Evolutionary conservation across 495 filamentous ascomycete genomes (phyloP).

Genomic region (Neurospora sublineolata): DNA sequence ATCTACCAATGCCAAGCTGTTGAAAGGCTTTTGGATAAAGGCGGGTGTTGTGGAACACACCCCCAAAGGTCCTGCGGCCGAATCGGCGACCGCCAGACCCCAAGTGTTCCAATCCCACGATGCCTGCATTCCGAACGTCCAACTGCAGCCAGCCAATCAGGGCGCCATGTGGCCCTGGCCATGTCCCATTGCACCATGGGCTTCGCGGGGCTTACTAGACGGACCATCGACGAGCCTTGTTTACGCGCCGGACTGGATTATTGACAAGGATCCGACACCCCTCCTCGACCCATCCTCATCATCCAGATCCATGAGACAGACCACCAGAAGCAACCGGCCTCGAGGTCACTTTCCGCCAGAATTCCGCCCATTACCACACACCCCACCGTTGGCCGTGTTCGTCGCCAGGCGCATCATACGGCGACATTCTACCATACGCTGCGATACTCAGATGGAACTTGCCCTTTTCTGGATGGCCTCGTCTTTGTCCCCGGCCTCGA

Average conservation of each 20-base stretch:
- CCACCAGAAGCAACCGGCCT: slow-evolving; percentile 9
- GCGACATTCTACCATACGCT: not conserved
- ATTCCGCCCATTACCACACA: slow-evolving; percentile 27
- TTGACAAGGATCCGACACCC: slow-evolving; percentile 26
- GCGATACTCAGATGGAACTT: slow-evolving; percentile 12
- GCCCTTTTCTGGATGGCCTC: slow-evolving; percentile 9
- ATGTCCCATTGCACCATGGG: slow-evolving; percentile 33
- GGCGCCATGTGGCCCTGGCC: slow-evolving; percentile 20
- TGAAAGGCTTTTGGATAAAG: slow-evolving; percentile 20
- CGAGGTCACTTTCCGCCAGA: not conserved
- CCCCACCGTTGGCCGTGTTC: slow-evolving; percentile 15
- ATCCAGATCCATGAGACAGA: slow-evolving; percentile 11
- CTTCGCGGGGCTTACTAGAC: slow-evolving; percentile 22
- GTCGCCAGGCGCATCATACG: not conserved
- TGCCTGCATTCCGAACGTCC: slow-evolving; percentile 15
- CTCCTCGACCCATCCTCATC: slow-evolving; percentile 17
- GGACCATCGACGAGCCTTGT: slow-evolving; percentile 34
- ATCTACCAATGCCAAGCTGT: slow-evolving; percentile 18
- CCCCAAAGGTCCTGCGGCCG: slow-evolving; percentile 24
- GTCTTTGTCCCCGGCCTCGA: not conserved
- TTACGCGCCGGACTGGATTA: slow-evolving; percentile 37
- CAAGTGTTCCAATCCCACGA: slow-evolving; percentile 2
- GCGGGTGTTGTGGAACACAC: slow-evolving; percentile 25
- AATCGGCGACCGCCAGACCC: slow-evolving; percentile 23
- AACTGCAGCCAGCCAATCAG: slow-evolving; percentile 27